Conservation (phyloP, 2,329 filamentous ascomycete genomes). For the Periconia macrospinosa region DNA sequence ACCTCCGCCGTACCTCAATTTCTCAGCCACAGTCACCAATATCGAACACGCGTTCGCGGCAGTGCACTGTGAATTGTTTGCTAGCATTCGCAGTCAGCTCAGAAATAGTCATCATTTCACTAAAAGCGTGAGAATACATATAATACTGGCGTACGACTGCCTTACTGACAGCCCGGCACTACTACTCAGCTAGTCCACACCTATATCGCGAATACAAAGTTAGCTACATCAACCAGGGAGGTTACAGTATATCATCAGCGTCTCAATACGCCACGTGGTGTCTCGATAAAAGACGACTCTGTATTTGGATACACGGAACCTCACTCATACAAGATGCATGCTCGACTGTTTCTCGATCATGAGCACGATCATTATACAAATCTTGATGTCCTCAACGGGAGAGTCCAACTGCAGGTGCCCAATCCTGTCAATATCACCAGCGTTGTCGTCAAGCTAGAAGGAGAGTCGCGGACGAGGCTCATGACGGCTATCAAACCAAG, state of each 20-base stretch:
- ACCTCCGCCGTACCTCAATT: conserved; percentile 16
- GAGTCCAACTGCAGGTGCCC: conserved; percentile 48
- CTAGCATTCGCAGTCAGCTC: neutral
- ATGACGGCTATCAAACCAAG: conserved; percentile 50
- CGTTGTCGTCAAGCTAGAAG: conserved; percentile 81
- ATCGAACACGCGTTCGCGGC: conserved; percentile 35
- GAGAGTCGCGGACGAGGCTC: conserved; percentile 72
- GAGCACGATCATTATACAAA: conserved; percentile 76
- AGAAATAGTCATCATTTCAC: too few relatives aligned
- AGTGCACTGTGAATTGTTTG: conserved; percentile 16
- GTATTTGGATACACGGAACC: too few relatives aligned
- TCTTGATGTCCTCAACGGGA: conserved; percentile 70
- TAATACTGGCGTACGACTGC: too few relatives aligned
- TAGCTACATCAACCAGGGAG: conserved; percentile 7
- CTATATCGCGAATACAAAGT: neutral
- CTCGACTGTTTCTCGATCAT: conserved; percentile 66
- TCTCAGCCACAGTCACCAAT: conserved; percentile 16
- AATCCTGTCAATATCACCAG: conserved; percentile 51
- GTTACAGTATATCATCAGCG: conserved; percentile 9
- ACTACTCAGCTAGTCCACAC: too few relatives aligned
- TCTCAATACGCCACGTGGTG: too few relatives aligned
- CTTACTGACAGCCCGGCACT: too few relatives aligned
- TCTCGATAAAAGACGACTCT: too few relatives aligned
- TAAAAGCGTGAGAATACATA: too few relatives aligned
- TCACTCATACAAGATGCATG: conserved; percentile 43